phyloP scores from a whole-genome alignment of 1,284 basidiomycete genomes.

The Irpex sp. region DNA sequence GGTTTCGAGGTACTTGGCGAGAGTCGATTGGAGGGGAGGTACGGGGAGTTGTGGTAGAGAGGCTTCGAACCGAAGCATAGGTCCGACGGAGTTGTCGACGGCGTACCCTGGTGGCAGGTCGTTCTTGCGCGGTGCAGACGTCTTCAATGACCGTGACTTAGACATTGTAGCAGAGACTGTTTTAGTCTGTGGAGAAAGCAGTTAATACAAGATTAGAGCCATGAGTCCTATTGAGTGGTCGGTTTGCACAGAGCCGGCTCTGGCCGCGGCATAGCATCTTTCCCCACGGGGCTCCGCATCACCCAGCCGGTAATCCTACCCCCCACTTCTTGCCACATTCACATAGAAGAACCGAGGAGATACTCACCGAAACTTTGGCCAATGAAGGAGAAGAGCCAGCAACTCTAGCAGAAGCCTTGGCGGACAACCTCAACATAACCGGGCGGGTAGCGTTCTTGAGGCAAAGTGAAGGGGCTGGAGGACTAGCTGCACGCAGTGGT shows the following conservation, averaged over 20 bases:
- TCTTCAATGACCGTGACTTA: slow-evolving; percentile 28
- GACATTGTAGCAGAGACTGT: slow-evolving; percentile 21
- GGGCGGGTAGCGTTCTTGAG: background rate
- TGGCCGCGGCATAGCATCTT: background rate
- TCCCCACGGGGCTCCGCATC: background rate
- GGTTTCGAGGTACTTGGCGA: slow-evolving; percentile 82
- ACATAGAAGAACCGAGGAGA: background rate
- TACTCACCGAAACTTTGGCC: slow-evolving; percentile 11
- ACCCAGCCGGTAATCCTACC: background rate
- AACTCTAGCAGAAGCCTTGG: slow-evolving; percentile 7
- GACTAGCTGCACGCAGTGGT: slow-evolving; percentile 1
- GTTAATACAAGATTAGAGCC: background rate
- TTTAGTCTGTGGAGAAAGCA: background rate
- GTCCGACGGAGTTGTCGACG: slow-evolving; percentile 44
- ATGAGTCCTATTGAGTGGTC: background rate
- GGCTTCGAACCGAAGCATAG: slow-evolving; percentile 78
- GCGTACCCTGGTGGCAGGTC: slow-evolving; percentile 36
- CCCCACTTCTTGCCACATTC: background rate
- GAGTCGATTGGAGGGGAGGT: slow-evolving; percentile 75
- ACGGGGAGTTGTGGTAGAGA: slow-evolving; percentile 82
- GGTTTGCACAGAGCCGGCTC: too few species aligned
- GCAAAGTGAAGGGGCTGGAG: background rate
- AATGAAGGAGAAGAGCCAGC: slow-evolving; percentile 8
- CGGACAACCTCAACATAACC: slow-evolving; percentile 14
- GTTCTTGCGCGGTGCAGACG: slow-evolving; percentile 27